These are phyloP conservation scores for Marvania coccoides DNA, from an alignment of 139 green algal species.

Conservation along the genomic window DNA sequence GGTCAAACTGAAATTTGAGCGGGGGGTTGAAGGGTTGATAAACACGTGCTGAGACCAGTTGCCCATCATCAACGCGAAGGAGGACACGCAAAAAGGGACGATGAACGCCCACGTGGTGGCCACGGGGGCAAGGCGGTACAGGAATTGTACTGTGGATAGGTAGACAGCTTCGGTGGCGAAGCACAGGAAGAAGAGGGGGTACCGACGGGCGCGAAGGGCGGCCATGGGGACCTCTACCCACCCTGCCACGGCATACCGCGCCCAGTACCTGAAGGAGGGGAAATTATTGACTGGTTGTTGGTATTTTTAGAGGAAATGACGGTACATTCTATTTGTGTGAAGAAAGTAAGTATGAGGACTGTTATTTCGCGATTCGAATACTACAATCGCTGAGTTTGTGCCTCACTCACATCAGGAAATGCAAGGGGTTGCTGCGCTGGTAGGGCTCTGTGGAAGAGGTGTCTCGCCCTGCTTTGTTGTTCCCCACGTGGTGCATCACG, in stretches of 20 bases:
- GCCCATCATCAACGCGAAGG: constrained; percentile 81
- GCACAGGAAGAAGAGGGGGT: constrained; percentile 11
- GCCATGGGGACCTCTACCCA: constrained; percentile 70
- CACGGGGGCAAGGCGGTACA: constrained; percentile 33
- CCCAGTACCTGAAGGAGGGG: constrained; percentile 76
- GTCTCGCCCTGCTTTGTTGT: constrained; percentile 24
- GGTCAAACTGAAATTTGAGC: constrained; percentile 45
- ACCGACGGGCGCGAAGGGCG: constrained; percentile 28
- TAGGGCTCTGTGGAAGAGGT: constrained; percentile 77
- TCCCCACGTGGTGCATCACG: constrained; percentile 81
- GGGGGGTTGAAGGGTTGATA: constrained; percentile 46
- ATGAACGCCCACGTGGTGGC: constrained; percentile 63
- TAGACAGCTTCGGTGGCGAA: constrained; percentile 24
- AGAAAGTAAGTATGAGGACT: too few relatives aligned
- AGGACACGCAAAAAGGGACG: constrained; percentile 62
- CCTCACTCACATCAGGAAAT: too few relatives aligned
- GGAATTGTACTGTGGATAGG: not conserved
- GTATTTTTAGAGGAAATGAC: too few relatives aligned
- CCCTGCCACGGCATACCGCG: constrained; percentile 40
- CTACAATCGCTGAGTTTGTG: too few relatives aligned
- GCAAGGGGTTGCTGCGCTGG: too few relatives aligned
- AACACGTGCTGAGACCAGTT: constrained; percentile 93
- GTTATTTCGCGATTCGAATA: too few relatives aligned
- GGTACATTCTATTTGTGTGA: too few relatives aligned
- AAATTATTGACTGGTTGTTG: constrained; percentile 34